Percentiles rank a stretch among this genome's conserved stretches.
phyloP scores from a whole-genome alignment of 345 rosid genomes.

The Orychophragmus violaceus region DNA sequence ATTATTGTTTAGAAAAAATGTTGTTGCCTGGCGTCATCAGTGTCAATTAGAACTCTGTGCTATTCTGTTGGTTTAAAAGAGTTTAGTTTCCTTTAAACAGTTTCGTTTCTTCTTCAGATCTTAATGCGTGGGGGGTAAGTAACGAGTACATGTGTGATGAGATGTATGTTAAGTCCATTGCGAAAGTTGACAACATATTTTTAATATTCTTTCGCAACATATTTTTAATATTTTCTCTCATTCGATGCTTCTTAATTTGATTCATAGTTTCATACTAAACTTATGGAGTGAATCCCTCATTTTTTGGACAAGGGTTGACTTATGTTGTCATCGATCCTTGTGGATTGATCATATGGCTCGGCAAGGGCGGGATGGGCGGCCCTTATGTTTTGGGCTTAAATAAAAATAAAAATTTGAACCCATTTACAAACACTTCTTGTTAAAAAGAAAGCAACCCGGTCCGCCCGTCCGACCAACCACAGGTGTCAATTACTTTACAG shows the following conservation, averaged over 20 bases:
- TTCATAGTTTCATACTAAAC: too few species aligned
- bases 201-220: too few species aligned
- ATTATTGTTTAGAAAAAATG: conserved; percentile 26
- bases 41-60: conserved; percentile 17
- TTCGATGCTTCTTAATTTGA: neutral
- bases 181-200: neutral
- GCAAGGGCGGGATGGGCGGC: neutral
- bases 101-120: too few species aligned
- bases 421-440: neutral
- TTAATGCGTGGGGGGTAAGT: too few species aligned
- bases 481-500: neutral
- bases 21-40: neutral
- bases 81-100: conserved; percentile 2
- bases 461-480: neutral
- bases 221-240: too few species aligned
- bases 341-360: neutral
- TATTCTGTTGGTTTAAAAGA: neutral
- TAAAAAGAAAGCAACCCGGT: neutral
- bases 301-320: too few species aligned
- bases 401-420: neutral
- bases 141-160: too few species aligned
- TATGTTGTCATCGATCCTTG: neutral
- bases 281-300: neutral
- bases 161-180: too few species aligned
- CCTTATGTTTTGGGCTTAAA: neutral